Conservation (phyloP, 495 filamentous ascomycete species). For the Penicillium parvum region DNA sequence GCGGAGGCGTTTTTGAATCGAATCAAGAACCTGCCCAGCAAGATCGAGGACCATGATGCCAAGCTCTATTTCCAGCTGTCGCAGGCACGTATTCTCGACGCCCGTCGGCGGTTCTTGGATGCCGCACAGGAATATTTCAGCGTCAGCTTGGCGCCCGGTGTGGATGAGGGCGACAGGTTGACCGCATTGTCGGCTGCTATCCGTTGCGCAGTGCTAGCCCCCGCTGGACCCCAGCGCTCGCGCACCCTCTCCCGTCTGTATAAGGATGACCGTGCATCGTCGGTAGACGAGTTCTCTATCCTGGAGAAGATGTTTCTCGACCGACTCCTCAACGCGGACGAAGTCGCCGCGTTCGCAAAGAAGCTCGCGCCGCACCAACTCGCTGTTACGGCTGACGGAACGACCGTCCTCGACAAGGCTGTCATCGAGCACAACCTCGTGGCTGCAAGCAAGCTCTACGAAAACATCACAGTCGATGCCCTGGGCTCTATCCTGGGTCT, state of each 20-base stretch:
- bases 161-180: constrained; percentile 81
- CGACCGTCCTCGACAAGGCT: constrained; percentile 88
- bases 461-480: constrained; percentile 77
- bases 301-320: constrained; percentile 98
- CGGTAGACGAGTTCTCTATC: constrained; percentile 77
- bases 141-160: constrained; percentile 66
- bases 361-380: constrained; percentile 83
- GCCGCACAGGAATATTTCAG: constrained; percentile 83
- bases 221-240: constrained; percentile 81
- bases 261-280: constrained; percentile 82
- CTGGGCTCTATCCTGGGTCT: constrained; percentile 75
- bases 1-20: constrained; percentile 88
- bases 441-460: constrained; percentile 78
- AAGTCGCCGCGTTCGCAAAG: constrained; percentile 80
- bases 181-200: constrained; percentile 85
- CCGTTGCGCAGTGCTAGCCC: constrained; percentile 88
- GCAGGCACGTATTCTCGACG: constrained; percentile 89
- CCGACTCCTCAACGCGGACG: constrained; percentile 69
- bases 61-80: constrained; percentile 83
- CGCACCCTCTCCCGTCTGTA: constrained; percentile 76
- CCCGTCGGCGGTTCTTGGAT: constrained; percentile 85
- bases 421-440: constrained; percentile 95
- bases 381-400: constrained; percentile 80
- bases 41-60: constrained; percentile 63
- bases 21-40: constrained; percentile 85